Base-by-base conservation (phyloP, 148 eudicot species). In the Amaranthus hypochondriacus region DNA sequence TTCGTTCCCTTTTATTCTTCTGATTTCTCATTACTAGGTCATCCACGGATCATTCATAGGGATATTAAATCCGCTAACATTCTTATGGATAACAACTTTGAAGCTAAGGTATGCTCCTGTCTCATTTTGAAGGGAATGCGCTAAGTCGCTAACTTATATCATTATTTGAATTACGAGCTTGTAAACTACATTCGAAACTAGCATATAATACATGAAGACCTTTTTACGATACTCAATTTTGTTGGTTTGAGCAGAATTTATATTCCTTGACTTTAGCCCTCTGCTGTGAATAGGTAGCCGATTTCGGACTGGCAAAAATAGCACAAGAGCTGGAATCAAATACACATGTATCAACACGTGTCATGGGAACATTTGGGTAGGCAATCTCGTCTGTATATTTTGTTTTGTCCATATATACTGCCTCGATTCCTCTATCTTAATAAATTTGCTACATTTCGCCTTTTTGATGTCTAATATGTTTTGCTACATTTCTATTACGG, bases 41-140 rank as follows among this genome's bases (percentile, higher is more conserved):
- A 87, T 70, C 96, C 96, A 49, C 81, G 89, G 61, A 90, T 90
- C 80, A 88, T 90, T 82, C 94, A 91, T 77, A 86, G 97, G 75
- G 97, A 91, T 76, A 91, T 89, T 15, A 92, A 92, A 78, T 79
- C 94, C 3, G 83, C 96, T n/a, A 88, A 90, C 73, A 90, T 93
- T 72, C 87, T 93, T 54, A 74, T 92, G 71, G 97, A 92, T 68
- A 81, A 75, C 84, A 90, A 89, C 83, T 90, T 85, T 70, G 96
- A 90, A 55, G 97, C 97, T 54, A 89, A 81, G 96, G 96, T 90
- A 87, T 71, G 79, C 80, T 43, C 55, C 50, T 53, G 14, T 48
- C 51, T 28, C 64, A 28, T 55, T 59, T 47, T 28, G 28, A 49
- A 59, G 54, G 58, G 39, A 28, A 28, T 28, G 39, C 39, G 39